Evolutionary conservation across 257 asterid species (phyloP), one percentile per base, ranked within the genome.

Genomic region (Solanum stenotomum): DNA sequence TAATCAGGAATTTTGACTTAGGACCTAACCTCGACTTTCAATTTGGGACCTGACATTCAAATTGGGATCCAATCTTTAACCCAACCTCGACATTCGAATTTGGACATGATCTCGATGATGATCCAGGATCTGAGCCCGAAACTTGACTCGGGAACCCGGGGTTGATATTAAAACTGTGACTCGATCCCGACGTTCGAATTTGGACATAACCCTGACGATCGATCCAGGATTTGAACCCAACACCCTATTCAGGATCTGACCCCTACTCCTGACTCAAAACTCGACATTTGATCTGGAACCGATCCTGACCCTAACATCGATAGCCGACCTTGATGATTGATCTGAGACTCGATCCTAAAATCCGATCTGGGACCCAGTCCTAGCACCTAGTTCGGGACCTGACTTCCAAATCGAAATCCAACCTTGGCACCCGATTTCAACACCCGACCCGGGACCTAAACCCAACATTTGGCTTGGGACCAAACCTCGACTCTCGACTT

Each of bases 141-240:
- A 15, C 61, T 16, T 16, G 61, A 46, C 59, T 12, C 2, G 1
- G 8, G 20, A 1, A 6, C 4, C 1, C 4, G 1, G 11, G n/a
- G 65, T 2, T 0, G n/a, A 18, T 4, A 56, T 18, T 56, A 18
- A 2, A 18, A 56, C 0, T 56, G 10, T 8, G 10, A 18, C n/a
- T 20, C 0, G 65, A 56, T 1, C n/a, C n/a, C 3, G 1, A 56
- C 4, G 0, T 1, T 0, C 22, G 3, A 52, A 52, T 52, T 0
- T 52, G 4, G n/a, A 56, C 65, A 52, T 4, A 56, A 59, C 5
- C 67, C 11, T 3, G 2, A 22, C 5, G 5, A 59, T 7, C 4
- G n/a, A 8, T 59, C 25, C 0, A 4, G 5, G 67, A 59, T 8
- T 1, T 7, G 5, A 59, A 20, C 67, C 67, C 27, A 20, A 59